Conservation (phyloP, 805 yeast genomes). For the Barnettozyma botsteinii region DNA sequence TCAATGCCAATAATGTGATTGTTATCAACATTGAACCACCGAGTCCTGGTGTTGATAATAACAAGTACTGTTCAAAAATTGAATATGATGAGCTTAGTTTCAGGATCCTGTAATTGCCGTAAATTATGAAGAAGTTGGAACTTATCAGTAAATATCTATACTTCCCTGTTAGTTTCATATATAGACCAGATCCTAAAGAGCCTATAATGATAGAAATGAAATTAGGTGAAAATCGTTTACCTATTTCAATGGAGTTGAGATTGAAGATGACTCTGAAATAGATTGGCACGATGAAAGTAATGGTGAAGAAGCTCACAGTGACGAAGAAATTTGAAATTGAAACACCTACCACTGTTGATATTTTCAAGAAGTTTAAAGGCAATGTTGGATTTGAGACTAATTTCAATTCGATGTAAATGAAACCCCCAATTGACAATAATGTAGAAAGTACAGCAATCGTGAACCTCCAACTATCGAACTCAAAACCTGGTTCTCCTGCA, state of each 20-base stretch:
- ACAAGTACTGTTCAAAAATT: conserved; percentile 36
- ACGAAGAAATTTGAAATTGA: conserved; percentile 57
- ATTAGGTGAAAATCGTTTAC: conserved; percentile 54
- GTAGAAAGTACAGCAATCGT: conserved; percentile 32
- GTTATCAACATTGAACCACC: conserved; percentile 58
- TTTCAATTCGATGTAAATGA: conserved; percentile 38
- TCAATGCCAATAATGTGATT: conserved; percentile 58
- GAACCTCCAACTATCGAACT: conserved; percentile 30
- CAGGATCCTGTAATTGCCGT: conserved; percentile 40
- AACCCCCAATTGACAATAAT: conserved; percentile 32
- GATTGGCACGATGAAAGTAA: conserved; percentile 54
- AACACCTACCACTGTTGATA: conserved; percentile 57
- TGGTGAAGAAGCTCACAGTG: conserved; percentile 35
- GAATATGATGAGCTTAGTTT: conserved; percentile 29
- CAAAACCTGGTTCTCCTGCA: conserved; percentile 42
- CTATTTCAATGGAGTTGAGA: conserved; percentile 50
- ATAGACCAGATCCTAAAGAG: conserved; percentile 56
- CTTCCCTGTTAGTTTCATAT: conserved; percentile 59
- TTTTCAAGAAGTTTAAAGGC: conserved; percentile 49
- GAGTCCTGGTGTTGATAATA: conserved; percentile 45
- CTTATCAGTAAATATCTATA: conserved; percentile 43
- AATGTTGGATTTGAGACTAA: conserved; percentile 50
- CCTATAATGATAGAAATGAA: conserved; percentile 54
- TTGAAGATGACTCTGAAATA: conserved; percentile 52
- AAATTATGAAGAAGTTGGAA: conserved; percentile 36